A percentile compares a stretch with the other conserved stretches of the same genome.
Conservation (phyloP, 768 basidiomycete genomes). For the Boletales sp. region DNA sequence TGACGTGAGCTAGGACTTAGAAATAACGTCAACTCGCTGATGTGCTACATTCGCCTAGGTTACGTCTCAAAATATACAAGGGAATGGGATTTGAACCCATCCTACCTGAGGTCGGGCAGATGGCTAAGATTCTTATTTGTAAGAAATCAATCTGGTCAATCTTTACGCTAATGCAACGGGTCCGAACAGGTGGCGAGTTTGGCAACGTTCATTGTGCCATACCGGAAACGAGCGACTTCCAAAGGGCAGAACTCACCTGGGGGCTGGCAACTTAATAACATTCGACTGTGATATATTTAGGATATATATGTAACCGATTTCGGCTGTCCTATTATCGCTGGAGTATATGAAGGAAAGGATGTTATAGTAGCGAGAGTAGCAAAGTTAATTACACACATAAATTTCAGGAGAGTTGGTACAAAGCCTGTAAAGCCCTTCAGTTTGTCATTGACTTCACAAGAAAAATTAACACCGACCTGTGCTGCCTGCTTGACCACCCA, state of each 20-base stretch:
- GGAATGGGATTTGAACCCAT: conserved; percentile 71
- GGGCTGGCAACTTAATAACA: conserved; percentile 32
- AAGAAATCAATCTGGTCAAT: conserved; percentile 27
- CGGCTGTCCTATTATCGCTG: background rate
- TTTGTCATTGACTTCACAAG: background rate
- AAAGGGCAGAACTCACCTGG: conserved; percentile 34
- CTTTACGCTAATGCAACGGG: background rate
- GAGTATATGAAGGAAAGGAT: conserved; percentile 4
- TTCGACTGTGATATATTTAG: background rate
- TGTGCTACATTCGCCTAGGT: conserved; percentile 33
- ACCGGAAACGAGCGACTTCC: conserved; percentile 25
- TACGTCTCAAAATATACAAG: conserved; percentile 66
- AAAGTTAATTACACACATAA: background rate
- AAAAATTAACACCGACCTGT: conserved; percentile 2
- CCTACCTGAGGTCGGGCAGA: conserved; percentile 45
- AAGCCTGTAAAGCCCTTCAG: conserved; percentile 8
- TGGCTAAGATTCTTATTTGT: conserved; percentile 68
- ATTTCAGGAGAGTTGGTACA: conserved; percentile 6
- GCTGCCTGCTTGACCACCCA: conserved; percentile 59
- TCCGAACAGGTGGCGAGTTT: conserved; percentile 40
- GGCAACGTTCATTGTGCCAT: conserved; percentile 38
- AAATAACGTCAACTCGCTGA: conserved; percentile 1
- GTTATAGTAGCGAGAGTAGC: background rate
- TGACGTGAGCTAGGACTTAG: conserved; percentile 45
- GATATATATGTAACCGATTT: background rate